Percentiles rank a stretch among this genome's conserved stretches.
These are phyloP conservation scores for Fusarium algeriense DNA, from an alignment of 2,329 filamentous ascomycete species.

Conservation along the genomic window DNA sequence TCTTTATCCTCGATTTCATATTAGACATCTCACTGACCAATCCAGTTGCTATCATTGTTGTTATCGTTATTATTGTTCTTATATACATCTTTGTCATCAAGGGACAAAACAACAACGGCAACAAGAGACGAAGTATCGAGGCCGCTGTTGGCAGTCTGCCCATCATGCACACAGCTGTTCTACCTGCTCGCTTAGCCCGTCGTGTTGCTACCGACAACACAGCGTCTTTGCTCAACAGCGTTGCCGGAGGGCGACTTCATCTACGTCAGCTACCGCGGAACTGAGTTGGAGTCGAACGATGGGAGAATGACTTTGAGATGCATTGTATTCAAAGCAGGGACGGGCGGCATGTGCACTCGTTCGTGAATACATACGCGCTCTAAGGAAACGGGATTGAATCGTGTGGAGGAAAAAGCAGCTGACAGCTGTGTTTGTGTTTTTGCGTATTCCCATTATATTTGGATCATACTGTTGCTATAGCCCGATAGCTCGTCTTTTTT, in stretches of 20 bases:
- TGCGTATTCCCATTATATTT: conserved; percentile 40
- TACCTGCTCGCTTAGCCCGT: conserved; percentile 30
- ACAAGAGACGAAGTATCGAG: conserved; percentile 50
- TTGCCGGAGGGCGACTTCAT: conserved; percentile 41
- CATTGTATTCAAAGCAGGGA: not conserved
- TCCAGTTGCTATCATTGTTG: conserved; percentile 64
- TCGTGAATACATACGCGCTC: conserved; percentile 6
- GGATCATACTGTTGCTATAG: conserved; percentile 33
- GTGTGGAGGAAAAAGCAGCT: conserved; percentile 10
- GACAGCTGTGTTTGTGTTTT: conserved; percentile 24
- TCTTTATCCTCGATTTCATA: not conserved
- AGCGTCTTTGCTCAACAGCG: conserved; percentile 28
- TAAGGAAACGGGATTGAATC: conserved; percentile 3
- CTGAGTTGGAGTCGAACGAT: not conserved
- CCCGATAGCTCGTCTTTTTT: conserved; percentile 28
- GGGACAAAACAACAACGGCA: conserved; percentile 42
- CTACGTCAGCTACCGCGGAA: conserved; percentile 44
- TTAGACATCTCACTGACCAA: conserved; percentile 44
- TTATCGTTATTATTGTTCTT: conserved; percentile 65
- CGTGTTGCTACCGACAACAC: conserved; percentile 22
- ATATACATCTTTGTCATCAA: conserved; percentile 61
- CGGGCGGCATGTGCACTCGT: not conserved
- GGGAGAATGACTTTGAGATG: not conserved
- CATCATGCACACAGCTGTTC: conserved; percentile 41
- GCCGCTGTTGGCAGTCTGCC: conserved; percentile 38